These are phyloP conservation scores for Monosporascus sp. DNA, from an alignment of 2,329 filamentous ascomycete species.

Conservation along the genomic window DNA sequence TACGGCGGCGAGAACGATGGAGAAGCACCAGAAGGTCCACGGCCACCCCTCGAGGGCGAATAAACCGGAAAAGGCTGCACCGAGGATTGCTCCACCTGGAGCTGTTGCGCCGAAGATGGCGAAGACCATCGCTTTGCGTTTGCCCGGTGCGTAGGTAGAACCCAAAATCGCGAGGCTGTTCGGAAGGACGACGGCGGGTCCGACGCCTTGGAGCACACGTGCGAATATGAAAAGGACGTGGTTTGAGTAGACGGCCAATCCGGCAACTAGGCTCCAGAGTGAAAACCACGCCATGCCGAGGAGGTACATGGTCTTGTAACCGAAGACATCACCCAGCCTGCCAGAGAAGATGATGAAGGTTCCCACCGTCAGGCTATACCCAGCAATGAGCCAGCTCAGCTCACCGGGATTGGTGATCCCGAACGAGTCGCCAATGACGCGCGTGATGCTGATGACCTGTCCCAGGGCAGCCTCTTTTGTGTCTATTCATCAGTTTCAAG, in stretches of 20 bases:
- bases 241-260: constrained; percentile 28
- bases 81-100: constrained; percentile 26
- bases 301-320: constrained; percentile 39
- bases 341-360: constrained; percentile 44
- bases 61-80: constrained; percentile 22
- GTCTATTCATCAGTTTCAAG: constrained; percentile 1
- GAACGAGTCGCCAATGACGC: constrained; percentile 39
- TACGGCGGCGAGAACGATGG: constrained; percentile 21
- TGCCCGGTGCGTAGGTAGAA: constrained; percentile 38
- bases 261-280: constrained; percentile 34
- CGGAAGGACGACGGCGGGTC: constrained; percentile 49
- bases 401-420: constrained; percentile 30
- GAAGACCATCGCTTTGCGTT: constrained; percentile 30
- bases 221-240: constrained; percentile 38
- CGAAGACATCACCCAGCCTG: constrained; percentile 41
- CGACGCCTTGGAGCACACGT: constrained; percentile 47
- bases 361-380: constrained; percentile 38
- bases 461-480: constrained; percentile 14
- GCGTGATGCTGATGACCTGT: constrained; percentile 22
- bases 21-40: constrained; percentile 25
- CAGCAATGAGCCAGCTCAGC: constrained; percentile 40
- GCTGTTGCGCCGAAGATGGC: constrained; percentile 30
- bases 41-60: constrained; percentile 27
- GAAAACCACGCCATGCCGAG: constrained; percentile 38
- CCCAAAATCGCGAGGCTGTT: constrained; percentile 54